Conservation (phyloP, 1,139 yeast species). For the Arxiozyma slooffiae region DNA sequence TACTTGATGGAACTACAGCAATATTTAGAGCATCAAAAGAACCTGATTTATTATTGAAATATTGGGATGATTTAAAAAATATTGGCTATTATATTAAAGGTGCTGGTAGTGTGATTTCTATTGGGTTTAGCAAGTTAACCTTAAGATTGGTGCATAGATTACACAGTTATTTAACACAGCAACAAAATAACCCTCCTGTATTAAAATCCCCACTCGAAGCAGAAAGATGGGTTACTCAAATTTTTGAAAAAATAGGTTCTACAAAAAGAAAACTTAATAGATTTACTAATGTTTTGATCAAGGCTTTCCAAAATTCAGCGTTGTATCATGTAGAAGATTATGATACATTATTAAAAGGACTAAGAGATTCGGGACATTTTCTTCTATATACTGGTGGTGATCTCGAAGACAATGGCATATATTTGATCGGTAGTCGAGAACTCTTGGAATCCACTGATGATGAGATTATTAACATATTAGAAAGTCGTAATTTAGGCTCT, state of each 20-base stretch:
- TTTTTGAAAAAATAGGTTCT: slow-evolving; percentile 78
- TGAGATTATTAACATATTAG: slow-evolving; percentile 30
- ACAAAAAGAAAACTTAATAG: slow-evolving; percentile 76
- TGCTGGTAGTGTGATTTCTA: slow-evolving; percentile 78
- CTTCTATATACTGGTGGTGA: slow-evolving; percentile 62
- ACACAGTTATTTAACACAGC: slow-evolving; percentile 61
- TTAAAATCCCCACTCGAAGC: slow-evolving; percentile 48
- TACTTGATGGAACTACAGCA: slow-evolving; percentile 65
- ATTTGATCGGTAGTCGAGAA: slow-evolving; percentile 33
- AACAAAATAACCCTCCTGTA: slow-evolving; percentile 54
- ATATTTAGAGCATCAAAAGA: slow-evolving; percentile 80
- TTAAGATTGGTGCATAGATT: slow-evolving; percentile 60
- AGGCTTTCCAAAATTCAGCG: slow-evolving; percentile 67
- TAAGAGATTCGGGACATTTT: slow-evolving; percentile 63
- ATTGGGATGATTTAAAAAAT: slow-evolving; percentile 66
- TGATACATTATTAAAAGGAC: slow-evolving; percentile 39
- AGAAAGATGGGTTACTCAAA: slow-evolving; percentile 69
- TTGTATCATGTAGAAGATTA: slow-evolving; percentile 56
- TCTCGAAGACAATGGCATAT: slow-evolving; percentile 58
- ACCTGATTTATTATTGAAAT: slow-evolving; percentile 76
- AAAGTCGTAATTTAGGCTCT: slow-evolving; percentile 33
- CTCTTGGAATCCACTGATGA: slow-evolving; percentile 31
- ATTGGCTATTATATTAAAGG: slow-evolving; percentile 70
- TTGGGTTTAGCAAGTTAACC: slow-evolving; percentile 58
- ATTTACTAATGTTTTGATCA: slow-evolving; percentile 58